Evolutionary conservation across 352 stramenopile species (phyloP).

Genomic region (Plasmopara muralis): DNA sequence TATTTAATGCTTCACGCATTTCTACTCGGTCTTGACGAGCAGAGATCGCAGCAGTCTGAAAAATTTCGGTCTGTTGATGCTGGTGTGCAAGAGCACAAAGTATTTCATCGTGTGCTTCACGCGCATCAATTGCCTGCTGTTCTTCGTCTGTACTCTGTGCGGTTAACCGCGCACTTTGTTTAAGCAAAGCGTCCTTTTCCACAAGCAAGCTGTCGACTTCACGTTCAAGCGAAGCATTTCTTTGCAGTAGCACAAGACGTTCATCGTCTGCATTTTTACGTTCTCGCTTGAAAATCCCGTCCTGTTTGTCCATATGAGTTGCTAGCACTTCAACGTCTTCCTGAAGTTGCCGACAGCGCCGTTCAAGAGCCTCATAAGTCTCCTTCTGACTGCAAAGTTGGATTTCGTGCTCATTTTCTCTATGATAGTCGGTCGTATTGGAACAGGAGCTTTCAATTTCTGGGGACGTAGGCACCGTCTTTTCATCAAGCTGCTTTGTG

Average conservation of each 20-base stretch:
- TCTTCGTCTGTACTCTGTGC: conserved; percentile 23
- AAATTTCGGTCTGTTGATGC: conserved; percentile 31
- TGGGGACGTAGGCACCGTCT: conserved; percentile 1
- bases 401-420: conserved; percentile 11
- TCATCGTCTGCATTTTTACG: conserved; percentile 20
- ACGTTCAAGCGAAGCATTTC: conserved; percentile 21
- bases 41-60: conserved; percentile 19
- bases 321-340: conserved; percentile 52
- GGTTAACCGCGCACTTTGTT: conserved; percentile 21
- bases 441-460: conserved; percentile 7
- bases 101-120: conserved; percentile 48
- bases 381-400: conserved; percentile 10
- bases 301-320: conserved; percentile 43
- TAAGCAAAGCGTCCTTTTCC: conserved; percentile 42
- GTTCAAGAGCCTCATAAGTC: conserved; percentile 8
- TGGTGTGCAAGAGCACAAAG: conserved; percentile 35
- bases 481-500: too few species aligned
- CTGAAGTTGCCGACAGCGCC: conserved; percentile 37
- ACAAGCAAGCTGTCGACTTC: conserved; percentile 33
- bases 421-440: conserved; percentile 8
- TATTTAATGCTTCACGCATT: conserved; percentile 34
- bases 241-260: conserved; percentile 10
- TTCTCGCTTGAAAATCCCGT: conserved; percentile 21
- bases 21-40: conserved; percentile 26
- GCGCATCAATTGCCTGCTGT: conserved; percentile 13